A percentile compares a stretch with the other conserved stretches of the same genome.
These are phyloP conservation scores for Parachaetomium inaequale DNA, from an alignment of 495 filamentous ascomycete species.

Conservation along the genomic window DNA sequence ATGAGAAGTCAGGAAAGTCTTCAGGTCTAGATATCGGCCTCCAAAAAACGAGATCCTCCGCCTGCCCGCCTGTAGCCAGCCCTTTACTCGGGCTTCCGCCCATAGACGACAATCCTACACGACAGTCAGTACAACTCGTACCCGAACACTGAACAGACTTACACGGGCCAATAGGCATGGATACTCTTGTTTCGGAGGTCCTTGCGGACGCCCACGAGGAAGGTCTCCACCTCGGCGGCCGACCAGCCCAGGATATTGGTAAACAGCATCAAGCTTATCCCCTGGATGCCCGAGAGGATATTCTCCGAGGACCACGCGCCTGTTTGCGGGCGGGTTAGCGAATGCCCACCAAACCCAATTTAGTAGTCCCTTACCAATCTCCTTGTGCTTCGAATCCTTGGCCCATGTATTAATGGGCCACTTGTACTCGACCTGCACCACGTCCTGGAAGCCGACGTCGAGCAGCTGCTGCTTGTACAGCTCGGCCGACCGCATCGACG, in stretches of 20 bases:
- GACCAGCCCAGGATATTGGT: constrained; percentile 26
- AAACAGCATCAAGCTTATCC: constrained; percentile 19
- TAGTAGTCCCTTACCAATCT: constrained; percentile 3
- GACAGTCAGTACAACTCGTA: background rate
- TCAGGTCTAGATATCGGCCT: too few relatives aligned
- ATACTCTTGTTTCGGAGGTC: constrained; percentile 23
- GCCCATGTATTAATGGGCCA: constrained; percentile 19
- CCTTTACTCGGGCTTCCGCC: background rate
- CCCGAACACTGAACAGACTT: background rate
- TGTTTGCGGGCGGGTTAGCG: background rate
- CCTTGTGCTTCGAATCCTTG: constrained; percentile 15
- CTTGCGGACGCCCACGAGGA: constrained; percentile 23
- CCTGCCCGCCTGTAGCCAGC: background rate
- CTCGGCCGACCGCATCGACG: background rate
- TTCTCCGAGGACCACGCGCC: constrained; percentile 16
- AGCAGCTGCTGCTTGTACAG: constrained; percentile 10
- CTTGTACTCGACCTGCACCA: constrained; percentile 9
- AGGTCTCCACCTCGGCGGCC: constrained; percentile 20
- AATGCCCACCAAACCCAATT: background rate
- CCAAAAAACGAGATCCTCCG: too few relatives aligned
- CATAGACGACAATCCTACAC: background rate
- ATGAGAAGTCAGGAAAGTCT: too few relatives aligned
- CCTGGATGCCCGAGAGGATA: constrained; percentile 17
- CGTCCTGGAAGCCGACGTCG: constrained; percentile 19
- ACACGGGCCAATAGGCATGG: constrained; percentile 27